A percentile compares a stretch with the other conserved stretches of the same genome.
Conservation (phyloP, 139 green algal genomes). For the Coelastrella sp. region DNA sequence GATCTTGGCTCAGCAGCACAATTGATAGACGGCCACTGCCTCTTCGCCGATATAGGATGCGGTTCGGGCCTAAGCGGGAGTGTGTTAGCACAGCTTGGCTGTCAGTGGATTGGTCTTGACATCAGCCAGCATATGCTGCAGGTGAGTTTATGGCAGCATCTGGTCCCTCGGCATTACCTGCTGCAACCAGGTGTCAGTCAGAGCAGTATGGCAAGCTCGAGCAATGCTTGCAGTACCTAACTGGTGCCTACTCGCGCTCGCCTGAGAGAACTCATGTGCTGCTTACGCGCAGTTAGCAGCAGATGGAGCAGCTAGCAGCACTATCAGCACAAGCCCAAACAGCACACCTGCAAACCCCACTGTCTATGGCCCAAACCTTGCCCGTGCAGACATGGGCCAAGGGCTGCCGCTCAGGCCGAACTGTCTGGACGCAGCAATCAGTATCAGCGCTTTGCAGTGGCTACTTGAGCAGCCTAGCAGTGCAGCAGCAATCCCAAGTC, state of each 20-base stretch:
- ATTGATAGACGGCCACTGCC: not conserved
- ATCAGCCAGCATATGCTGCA: constrained; percentile 28
- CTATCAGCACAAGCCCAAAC: not conserved
- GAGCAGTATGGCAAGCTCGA: not conserved
- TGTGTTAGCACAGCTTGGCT: not conserved
- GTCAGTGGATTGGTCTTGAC: constrained; percentile 32
- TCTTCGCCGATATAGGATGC: constrained; percentile 30
- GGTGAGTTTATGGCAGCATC: not conserved
- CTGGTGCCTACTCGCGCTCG: too few relatives aligned
- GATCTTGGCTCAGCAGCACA: not conserved
- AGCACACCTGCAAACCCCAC: not conserved
- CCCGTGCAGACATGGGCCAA: constrained; percentile 2
- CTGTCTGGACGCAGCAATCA: constrained; percentile 25
- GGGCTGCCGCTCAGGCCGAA: constrained; percentile 16
- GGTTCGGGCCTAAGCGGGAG: constrained; percentile 19
- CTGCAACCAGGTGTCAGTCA: not conserved
- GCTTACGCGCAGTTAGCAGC: not conserved
- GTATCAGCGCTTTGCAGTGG: constrained; percentile 42
- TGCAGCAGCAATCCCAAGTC: not conserved
- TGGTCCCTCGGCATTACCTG: not conserved
- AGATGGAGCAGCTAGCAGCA: not conserved
- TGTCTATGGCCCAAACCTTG: not conserved
- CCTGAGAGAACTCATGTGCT: too few relatives aligned
- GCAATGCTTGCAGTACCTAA: too few relatives aligned
- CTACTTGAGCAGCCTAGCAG: not conserved